Evolutionary conservation across 2,329 filamentous ascomycete species (phyloP), one percentile per base, ranked within the genome.

Genomic region (Penicillium sp.): DNA sequence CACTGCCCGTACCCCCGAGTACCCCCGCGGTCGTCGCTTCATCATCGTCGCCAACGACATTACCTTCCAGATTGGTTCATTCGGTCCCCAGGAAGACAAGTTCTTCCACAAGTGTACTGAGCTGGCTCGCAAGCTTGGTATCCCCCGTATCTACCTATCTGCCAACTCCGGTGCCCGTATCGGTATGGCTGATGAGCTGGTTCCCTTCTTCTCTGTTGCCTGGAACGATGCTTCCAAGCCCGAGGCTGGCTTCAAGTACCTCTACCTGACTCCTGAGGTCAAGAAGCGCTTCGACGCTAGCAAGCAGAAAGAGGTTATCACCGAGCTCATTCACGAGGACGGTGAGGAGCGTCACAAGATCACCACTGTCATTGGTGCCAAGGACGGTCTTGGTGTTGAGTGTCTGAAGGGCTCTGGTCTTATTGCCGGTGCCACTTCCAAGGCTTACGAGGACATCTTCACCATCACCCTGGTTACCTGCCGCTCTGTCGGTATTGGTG

Each of bases 41-140:
- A 87, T 99, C 73, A 91, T 99, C 64, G 89, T 99, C 62, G 93
- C 95, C 83, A 99, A 99, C 84, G 95, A 99, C 73, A 99, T 99
- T 76, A 99, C 95, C 19, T 98, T 91, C 85, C 96, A 96, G 84
- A 99, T 98, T 74, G 95, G 95, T 71, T 96, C 91, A 2, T 99
- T 99, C 74, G 95, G 95, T 52, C 95, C 95, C 42, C 88, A 89
- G 78, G 95, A 99, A 81, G 95, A 99, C 78, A 89, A 90, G 69
- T 99, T 96, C 86, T 99, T 99, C 87, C 85, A 96, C 84, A 97
- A 98, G 84, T 99, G 95, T 81, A 98, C 95, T 10, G 93, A 99
- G 78, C 84, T 97, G 65, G 95, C 95, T 61, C 88, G 93, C 69
- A 93, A 91, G 82, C 83, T 97, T 60, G 95, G 95, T 39, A 96